These are phyloP conservation scores for Neurospora hispaniola DNA, from an alignment of 495 filamentous ascomycete species.

Conservation along the genomic window DNA sequence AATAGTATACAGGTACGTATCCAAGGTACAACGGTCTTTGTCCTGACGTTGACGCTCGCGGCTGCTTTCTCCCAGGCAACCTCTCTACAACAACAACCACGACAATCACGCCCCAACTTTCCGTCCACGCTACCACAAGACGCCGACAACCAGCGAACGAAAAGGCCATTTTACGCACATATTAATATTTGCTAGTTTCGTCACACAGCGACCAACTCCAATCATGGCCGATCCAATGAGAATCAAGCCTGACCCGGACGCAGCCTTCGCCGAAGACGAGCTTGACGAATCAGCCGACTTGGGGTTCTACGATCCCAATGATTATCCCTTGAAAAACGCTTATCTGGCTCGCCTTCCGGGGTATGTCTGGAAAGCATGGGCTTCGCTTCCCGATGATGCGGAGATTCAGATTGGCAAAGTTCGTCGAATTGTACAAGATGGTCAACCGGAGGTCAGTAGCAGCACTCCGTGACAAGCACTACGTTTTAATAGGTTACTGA, in stretches of 20 bases:
- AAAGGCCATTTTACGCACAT: not conserved
- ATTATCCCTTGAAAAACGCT: slow-evolving; percentile 29
- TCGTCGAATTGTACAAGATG: slow-evolving; percentile 27
- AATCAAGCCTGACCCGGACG: slow-evolving; percentile 63
- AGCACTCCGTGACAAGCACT: not conserved
- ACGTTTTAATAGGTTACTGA: slow-evolving; percentile 3
- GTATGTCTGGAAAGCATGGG: slow-evolving; percentile 65
- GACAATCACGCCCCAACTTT: not conserved
- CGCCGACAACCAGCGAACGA: not conserved
- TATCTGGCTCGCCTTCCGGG: slow-evolving; percentile 71
- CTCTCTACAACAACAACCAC: not conserved
- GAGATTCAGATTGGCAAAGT: slow-evolving; percentile 66
- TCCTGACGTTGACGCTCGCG: not conserved
- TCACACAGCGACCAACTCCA: not conserved
- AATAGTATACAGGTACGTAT: not conserved
- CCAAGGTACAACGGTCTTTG: not conserved
- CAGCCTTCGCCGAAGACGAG: slow-evolving; percentile 51
- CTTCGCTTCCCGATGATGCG: slow-evolving; percentile 38
- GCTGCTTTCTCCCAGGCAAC: not conserved
- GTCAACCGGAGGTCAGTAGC: not conserved
- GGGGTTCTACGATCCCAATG: slow-evolving; percentile 46
- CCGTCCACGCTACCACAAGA: not conserved
- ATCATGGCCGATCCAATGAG: slow-evolving; percentile 30
- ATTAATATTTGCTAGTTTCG: not conserved
- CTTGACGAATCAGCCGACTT: slow-evolving; percentile 86